Percentiles rank a stretch among this genome's conserved stretches.
Conservation (phyloP, 1,284 basidiomycete genomes). For the Hypsizygus ulmarius region DNA sequence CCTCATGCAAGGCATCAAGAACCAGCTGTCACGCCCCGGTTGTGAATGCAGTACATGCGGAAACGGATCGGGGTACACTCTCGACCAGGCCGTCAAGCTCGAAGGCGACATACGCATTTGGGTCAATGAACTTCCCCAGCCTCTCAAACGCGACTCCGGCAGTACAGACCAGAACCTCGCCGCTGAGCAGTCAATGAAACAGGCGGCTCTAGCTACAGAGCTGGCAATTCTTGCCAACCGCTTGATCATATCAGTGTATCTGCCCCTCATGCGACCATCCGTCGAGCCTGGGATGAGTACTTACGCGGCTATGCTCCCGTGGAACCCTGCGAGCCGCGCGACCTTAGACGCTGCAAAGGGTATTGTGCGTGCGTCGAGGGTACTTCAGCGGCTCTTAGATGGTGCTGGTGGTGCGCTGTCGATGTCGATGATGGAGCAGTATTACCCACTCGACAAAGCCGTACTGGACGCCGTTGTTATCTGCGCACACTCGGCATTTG, state of each 20-base stretch:
- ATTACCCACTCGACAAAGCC: slow-evolving; percentile 57
- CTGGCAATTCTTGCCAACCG: slow-evolving; percentile 57
- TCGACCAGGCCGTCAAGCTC: slow-evolving; percentile 57
- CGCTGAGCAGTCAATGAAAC: background rate
- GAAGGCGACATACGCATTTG: slow-evolving; percentile 56
- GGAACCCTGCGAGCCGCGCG: slow-evolving; percentile 45
- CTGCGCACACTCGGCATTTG: slow-evolving; percentile 57
- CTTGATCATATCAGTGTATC: slow-evolving; percentile 59
- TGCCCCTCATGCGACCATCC: slow-evolving; percentile 56
- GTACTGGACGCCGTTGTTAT: slow-evolving; percentile 63
- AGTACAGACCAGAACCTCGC: background rate
- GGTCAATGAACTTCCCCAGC: slow-evolving; percentile 46
- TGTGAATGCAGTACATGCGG: slow-evolving; percentile 19
- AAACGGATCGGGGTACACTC: slow-evolving; percentile 36
- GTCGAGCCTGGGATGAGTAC: slow-evolving; percentile 8
- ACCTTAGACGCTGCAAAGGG: slow-evolving; percentile 60
- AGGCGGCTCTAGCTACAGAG: slow-evolving; percentile 40
- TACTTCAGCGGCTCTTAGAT: slow-evolving; percentile 39
- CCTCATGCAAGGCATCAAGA: slow-evolving; percentile 36
- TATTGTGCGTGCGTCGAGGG: slow-evolving; percentile 49
- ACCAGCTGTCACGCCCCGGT: slow-evolving; percentile 26
- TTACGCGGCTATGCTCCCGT: slow-evolving; percentile 19
- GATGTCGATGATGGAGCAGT: slow-evolving; percentile 42
- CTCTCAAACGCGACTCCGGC: slow-evolving; percentile 11
- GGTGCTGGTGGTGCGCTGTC: background rate